phyloP scores from a whole-genome alignment of 2,329 filamentous ascomycete species.

The Dryadomyces quercus-mongolicae region DNA sequence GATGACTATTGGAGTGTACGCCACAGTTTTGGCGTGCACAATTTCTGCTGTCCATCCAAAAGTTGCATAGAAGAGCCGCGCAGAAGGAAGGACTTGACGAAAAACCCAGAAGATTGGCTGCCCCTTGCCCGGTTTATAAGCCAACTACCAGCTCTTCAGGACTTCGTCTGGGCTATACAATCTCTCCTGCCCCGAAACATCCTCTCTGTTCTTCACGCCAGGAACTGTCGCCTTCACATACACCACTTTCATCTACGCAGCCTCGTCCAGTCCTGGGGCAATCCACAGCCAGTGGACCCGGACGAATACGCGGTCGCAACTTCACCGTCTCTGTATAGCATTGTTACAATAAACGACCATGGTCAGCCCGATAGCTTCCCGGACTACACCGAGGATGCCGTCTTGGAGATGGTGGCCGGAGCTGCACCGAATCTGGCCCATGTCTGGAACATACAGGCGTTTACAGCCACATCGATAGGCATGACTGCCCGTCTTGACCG shows the following conservation, averaged over 20 bases:
- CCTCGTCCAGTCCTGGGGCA: neutral
- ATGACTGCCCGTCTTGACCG: neutral
- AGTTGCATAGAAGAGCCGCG: neutral
- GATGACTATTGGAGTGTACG: neutral
- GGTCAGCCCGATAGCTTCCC: no score
- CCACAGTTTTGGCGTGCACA: neutral
- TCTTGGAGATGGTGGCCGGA: neutral
- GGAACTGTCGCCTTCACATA: neutral
- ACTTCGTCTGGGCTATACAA: neutral
- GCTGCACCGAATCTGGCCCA: neutral
- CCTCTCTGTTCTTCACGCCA: neutral
- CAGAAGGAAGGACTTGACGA: neutral
- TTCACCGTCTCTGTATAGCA: neutral
- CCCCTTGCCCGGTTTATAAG: neutral
- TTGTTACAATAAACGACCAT: neutral
- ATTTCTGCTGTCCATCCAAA: neutral
- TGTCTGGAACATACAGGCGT: neutral
- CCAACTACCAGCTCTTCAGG: neutral
- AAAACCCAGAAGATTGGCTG: neutral
- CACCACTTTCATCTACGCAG: neutral
- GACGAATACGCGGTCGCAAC: neutral
- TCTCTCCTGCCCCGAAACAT: neutral
- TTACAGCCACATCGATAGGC: neutral
- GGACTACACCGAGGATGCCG: neutral
- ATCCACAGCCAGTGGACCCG: neutral